Base-by-base conservation (phyloP, 192 early-diverging fungal species). In the Phlyctochytrium planicorne region DNA sequence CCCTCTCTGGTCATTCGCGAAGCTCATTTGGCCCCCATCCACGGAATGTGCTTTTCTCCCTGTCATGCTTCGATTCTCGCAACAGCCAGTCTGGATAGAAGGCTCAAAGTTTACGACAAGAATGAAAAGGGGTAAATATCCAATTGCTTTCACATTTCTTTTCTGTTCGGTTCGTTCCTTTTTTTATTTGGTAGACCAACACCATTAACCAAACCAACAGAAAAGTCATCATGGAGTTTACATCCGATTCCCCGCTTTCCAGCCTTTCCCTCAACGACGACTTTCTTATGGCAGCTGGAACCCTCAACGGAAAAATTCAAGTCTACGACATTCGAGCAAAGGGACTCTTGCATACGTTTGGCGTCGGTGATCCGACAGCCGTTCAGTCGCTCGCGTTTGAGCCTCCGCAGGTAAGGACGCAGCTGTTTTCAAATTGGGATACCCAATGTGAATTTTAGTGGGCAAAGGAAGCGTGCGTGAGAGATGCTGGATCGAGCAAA, bases 261-360 rank as follows among this genome's bases (percentile, higher is more conserved):
- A 66, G 69, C 50, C 31, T 71, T 6, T 25, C 70, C 29, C 68
- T 76, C 24, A 80, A 73, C 34, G 74, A 73, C 61, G 78, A 77
- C 37, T 69, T 78, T 65, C 10, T 70, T 0, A 62, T 80, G 29
- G 78, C 78, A 6, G 70, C 47, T 23, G 78, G 78, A 53, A 63
- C 66, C 10, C 4, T 65, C 12, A 31, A 29, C 72, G 73, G 68
- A 27, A 60, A 71, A 53, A 52, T 71, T 12, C 52, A 63, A 3
- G 33, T 80, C 14, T 80, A 74, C 36, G 78, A 80, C 68, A 52
- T 80, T 12, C 29, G 73, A 27, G 32, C 60, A 32, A 61, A 65
- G 30, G 63, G 34, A 32, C n/a, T 59, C 2, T 20, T 69, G 14
- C 29, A 30, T 1, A 73, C 53, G 2, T 62, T 76, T 32, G 36